Base-by-base conservation (phyloP, 495 filamentous ascomycete genomes). In the Annulohypoxylon bovei region DNA sequence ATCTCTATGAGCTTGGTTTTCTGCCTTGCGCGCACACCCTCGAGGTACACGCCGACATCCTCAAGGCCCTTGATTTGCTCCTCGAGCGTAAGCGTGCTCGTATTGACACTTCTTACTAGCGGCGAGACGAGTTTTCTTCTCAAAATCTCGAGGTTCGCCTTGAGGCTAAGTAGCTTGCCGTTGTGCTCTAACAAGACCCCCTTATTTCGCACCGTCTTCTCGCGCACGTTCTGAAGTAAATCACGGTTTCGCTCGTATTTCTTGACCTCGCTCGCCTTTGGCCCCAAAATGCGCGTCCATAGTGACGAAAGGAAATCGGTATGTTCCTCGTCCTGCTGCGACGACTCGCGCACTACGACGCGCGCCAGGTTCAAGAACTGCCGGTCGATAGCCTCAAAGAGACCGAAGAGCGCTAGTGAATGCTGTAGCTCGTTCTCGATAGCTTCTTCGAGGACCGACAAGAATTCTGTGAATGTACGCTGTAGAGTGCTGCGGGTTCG, bases 211-310 rank as follows among this genome's bases (percentile, higher is more conserved):
- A 95, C 89, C 9, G 94, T 97, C 71, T 89, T 91, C 27, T 89
- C 86, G 59, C 93, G 88, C 47, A 97, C 90, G 66, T 89, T 91
- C 25, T 84, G 84, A 27, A 97, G 88, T 1, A 92, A 82, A 35
- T 86, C 81, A 57, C 90, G 89, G 81, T 97, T 97, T 78, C 91
- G 90, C 75, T 97, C 93, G 79, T 92, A 97, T 78, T 97, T 97
- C 78, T 87, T 88, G 0, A 97, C 84, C 37, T 89, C 86, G 55
- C 80, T 79, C 2, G 89, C 87, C 61, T 92, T 90, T 27, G 91
- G 82, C 0, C 93, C 93, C 0, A 97, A 86, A 4, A 97, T 87
- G 25, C 90, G 88, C 0, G 91, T 92, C 94, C 94, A 97, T 1
- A 97, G 85, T 0, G 90, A 92, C 12, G 88, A 88, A 25, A 97